These are phyloP conservation scores for Botrytis fabae DNA, from an alignment of 2,329 filamentous ascomycete genomes.

Conservation along the genomic window DNA sequence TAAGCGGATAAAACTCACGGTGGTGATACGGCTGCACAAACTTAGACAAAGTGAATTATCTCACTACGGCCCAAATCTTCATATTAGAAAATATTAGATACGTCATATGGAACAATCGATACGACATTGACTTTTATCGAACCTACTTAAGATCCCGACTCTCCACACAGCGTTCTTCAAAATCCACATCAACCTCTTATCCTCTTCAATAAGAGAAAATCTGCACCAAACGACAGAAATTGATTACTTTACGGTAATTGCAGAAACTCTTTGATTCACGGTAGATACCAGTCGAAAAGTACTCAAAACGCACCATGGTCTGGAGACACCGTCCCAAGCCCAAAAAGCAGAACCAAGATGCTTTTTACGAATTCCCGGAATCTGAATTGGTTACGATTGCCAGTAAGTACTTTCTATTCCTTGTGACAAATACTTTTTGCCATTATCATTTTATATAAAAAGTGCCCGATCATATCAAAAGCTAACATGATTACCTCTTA, in stretches of 20 bases:
- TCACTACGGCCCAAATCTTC: no score
- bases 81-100: neutral
- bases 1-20: neutral
- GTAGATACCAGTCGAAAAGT: no score
- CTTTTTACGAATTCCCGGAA: no score
- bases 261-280: neutral
- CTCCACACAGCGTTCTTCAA: neutral
- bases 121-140: neutral
- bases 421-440: no score
- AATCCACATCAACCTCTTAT: neutral
- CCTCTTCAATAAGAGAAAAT: neutral
- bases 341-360: neutral
- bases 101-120: neutral
- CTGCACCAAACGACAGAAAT: fast-evolving
- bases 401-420: neutral
- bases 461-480: neutral
- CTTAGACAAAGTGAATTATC: neutral
- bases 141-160: neutral
- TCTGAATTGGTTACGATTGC: neutral
- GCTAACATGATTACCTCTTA: neutral
- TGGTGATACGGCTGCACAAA: neutral
- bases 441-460: neutral
- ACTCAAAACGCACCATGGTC: neutral
- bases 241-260: fast-evolving
- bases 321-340: neutral